Evolutionary conservation across 768 basidiomycete species (phyloP), one percentile per base, ranked within the genome.

Genomic region (Mycena albidolilacea): DNA sequence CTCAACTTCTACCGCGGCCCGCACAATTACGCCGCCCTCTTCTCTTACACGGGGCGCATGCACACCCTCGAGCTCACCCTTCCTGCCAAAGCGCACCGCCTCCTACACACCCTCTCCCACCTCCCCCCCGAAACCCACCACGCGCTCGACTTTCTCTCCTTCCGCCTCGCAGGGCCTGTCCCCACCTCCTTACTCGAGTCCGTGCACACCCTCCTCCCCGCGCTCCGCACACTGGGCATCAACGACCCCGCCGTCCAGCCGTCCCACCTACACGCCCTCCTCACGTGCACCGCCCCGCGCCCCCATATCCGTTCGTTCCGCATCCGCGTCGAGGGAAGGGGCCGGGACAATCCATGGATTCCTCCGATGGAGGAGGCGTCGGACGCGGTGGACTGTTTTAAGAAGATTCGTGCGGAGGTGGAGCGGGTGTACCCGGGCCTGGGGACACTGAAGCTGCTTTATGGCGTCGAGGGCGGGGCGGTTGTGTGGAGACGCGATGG

Each of bases 1-100:
- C 71, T 76, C 30, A 48, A 52, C 46, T 68, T 70, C 64, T 76
- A 73, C 48, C 75, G 75, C 60, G 75, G 75, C 17, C 75, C 75
- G 19, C 75, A 71, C 1, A 70, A 67, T 48, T 76, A 59, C 62
- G 69, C 61, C n/a, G 37, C 43, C 14, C 65, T 73, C 30, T 76
- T 76, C 61, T 61, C 64, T 35, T 23, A 46, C 46, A 39, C 55
- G 37, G 39, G 68, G 8, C 58, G 15, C 54, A 21, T 76, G 4
- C 48, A 69, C 12, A 72, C 71, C 9, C 37, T 76, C 55, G 75
- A 76, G 43, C n/a, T 76, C 17, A 59, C 68, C 35, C 17, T 61
- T 35, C 64, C 71, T 14, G 55, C 3, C 52, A 72, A 70, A 55
- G 69, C 19, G 52, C 71, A 67, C 52, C 75, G 75, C 59, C 65